phyloP scores from a whole-genome alignment of 140 eudicot genomes.

The Senecio squalidus region DNA sequence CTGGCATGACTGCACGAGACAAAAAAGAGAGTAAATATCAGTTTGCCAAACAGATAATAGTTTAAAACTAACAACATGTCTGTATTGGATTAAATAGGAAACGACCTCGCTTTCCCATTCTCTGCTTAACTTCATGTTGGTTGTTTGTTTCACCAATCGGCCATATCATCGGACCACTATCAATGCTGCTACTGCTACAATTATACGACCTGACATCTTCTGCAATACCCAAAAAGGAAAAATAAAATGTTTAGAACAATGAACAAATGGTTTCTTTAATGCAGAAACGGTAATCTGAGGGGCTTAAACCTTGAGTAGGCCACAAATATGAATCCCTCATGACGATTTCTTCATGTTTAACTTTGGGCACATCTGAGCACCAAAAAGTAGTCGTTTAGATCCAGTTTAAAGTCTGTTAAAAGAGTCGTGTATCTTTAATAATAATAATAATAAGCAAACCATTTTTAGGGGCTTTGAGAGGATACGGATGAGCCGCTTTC shows the following conservation, averaged over 20 bases:
- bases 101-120: constrained; percentile 17
- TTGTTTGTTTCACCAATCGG: constrained; percentile 41
- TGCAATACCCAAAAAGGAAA: constrained; percentile 20
- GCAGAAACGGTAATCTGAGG: neutral
- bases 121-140: constrained; percentile 26
- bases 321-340: constrained; percentile 12
- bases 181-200: constrained; percentile 57
- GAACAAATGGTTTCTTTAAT: no score
- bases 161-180: constrained; percentile 49
- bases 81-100: neutral
- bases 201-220: constrained; percentile 47
- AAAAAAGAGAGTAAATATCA: neutral
- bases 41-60: no score
- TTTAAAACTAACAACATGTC: no score
- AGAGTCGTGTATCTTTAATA: neutral
- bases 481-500: constrained; percentile 96
- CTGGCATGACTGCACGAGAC: constrained; percentile 55
- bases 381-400: constrained; percentile 8
- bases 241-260: neutral
- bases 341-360: constrained; percentile 10
- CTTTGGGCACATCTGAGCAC: constrained; percentile 14
- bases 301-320: constrained; percentile 29
- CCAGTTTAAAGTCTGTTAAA: neutral
- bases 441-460: constrained; percentile 33
- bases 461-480: constrained; percentile 82